phyloP scores from a whole-genome alignment of 169 alveolate species.

The Eimeria nieschulzi region DNA sequence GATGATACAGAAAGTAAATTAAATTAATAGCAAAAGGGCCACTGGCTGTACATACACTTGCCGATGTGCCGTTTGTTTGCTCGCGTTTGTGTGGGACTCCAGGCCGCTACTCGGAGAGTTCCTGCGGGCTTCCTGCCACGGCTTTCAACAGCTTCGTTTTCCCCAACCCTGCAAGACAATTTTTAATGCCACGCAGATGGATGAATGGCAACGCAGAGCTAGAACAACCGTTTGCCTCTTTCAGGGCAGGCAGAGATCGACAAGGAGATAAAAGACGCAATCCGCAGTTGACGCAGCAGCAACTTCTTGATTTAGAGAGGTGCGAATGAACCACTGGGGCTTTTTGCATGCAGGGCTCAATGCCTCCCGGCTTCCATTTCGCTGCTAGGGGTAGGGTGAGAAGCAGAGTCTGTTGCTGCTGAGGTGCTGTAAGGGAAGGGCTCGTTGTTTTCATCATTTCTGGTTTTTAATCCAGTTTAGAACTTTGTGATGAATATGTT shows the following conservation, averaged over 20 bases:
- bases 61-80: too few relatives aligned
- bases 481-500: not conserved
- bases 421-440: too few relatives aligned
- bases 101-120: conserved; percentile 42
- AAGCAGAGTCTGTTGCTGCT: too few relatives aligned
- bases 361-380: too few relatives aligned
- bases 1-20: too few relatives aligned
- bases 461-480: too few relatives aligned
- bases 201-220: conserved; percentile 10
- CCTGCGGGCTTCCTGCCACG: conserved; percentile 65
- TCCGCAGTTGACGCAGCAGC: conserved; percentile 45
- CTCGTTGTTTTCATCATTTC: too few relatives aligned
- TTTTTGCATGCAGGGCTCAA: too few relatives aligned
- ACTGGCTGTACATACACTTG: too few relatives aligned
- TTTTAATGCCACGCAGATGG: conserved; percentile 40
- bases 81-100: not conserved
- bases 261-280: not conserved
- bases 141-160: conserved; percentile 69
- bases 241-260: conserved; percentile 17
- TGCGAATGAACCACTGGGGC: not conserved
- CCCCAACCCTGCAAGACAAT: conserved; percentile 73
- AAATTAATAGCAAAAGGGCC: too few relatives aligned
- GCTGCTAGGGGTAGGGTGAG: too few relatives aligned
- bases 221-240: not conserved
- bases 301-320: conserved; percentile 57